Base-by-base conservation (phyloP, 352 stramenopile species). In the Phytophthora ramorum region DNA sequence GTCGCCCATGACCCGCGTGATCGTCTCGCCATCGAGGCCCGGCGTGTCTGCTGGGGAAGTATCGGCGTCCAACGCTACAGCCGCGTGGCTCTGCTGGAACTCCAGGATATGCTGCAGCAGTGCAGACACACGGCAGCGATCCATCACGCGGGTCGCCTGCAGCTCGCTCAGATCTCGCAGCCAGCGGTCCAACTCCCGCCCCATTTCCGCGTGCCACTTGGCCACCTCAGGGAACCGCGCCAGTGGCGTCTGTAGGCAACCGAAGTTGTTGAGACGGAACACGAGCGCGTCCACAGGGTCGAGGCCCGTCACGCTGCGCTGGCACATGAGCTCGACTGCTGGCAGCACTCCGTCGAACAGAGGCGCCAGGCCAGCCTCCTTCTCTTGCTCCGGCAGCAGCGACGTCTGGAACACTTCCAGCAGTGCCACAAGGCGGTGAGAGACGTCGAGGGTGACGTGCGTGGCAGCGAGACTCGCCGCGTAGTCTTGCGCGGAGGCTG, bases 231-330 rank as follows among this genome's bases (percentile, higher is more conserved):
- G 60, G 37, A 89, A 89, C 9, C 66, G 69, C n/a, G 40, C 43
- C 1, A 92, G 60, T 4, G 75, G 68, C 4, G 74, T 75, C 17
- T 84, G 78, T 20, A 93, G 10, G 37, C 83, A 90, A 51, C 76
- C 89, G n/a, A 91, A 65, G 54, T 92, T 90, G 63, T 93, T 91
- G 53, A 90, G 69, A 5, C 75, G 75, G 54, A 93, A 90, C 22
- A 93, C 76, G 37, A 90, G 63, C 13, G 79, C 78, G 28, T 93
- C 83, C 12, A 76, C 63, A 0, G 73, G 41, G 22, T 83, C 75
- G 7, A 87, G 46, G 2, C 48, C 49, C 10, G 64, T 50, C 22
- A 88, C 69, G 22, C 69, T 82, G 20, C 79, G 74, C 14, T 78
- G 67, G 57, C 76, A 90, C 76, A 89, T 81, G 30, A 74, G 71